phyloP scores from a whole-genome alignment of 768 basidiomycete genomes.

The Roridomyces roridus region DNA sequence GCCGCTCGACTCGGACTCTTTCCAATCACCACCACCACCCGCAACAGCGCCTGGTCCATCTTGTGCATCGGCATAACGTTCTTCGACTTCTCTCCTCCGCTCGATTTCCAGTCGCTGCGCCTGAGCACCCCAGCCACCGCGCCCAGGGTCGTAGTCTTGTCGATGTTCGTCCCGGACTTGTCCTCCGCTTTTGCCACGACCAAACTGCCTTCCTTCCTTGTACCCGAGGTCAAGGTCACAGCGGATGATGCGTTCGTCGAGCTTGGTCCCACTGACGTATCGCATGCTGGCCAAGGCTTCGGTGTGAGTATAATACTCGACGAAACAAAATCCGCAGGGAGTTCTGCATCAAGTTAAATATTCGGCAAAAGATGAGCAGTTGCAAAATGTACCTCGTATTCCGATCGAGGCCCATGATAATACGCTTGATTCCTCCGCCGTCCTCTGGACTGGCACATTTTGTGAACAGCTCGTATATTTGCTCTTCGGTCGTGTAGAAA shows the following conservation, averaged over 20 bases:
- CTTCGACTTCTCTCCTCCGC: constrained; percentile 82
- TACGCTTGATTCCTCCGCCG: constrained; percentile 89
- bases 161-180: constrained; percentile 97
- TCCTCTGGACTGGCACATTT: constrained; percentile 90
- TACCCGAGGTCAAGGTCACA: constrained; percentile 98
- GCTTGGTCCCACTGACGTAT: constrained; percentile 96
- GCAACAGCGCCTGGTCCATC: constrained; percentile 84
- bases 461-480: constrained; percentile 92
- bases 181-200: constrained; percentile 95
- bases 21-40: constrained; percentile 87
- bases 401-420: constrained; percentile 94
- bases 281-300: constrained; percentile 93
- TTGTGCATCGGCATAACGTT: constrained; percentile 82
- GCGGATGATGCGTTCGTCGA: constrained; percentile 97
- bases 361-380: background rate
- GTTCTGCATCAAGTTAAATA: constrained; percentile 55
- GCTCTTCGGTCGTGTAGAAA: constrained; percentile 95
- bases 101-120: constrained; percentile 77
- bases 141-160: constrained; percentile 95
- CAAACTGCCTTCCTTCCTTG: constrained; percentile 95
- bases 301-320: constrained; percentile 93
- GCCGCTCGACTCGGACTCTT: constrained; percentile 57
- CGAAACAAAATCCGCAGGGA: constrained; percentile 95
- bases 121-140: constrained; percentile 94
- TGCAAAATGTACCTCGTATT: constrained; percentile 69